Evolutionary conservation across 305 asterid genomes (phyloP).

Genomic region (Fraxinus platypoda): DNA sequence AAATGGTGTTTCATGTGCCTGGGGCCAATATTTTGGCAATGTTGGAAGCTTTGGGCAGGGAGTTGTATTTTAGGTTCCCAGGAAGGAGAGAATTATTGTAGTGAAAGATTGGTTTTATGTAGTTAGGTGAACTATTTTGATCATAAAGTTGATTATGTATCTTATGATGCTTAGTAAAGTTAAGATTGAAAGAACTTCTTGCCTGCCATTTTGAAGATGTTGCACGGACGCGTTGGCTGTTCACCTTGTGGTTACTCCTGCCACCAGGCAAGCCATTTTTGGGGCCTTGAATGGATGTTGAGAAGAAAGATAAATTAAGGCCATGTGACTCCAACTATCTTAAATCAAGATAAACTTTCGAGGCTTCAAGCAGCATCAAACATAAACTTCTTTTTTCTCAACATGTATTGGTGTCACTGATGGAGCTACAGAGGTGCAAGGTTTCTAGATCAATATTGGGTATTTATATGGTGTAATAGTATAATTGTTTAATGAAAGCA

Average conservation of each 20-base stretch:
- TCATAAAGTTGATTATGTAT: not conserved
- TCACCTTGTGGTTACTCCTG: not conserved
- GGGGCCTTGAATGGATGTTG: not conserved
- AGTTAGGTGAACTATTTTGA: not conserved
- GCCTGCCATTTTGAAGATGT: not conserved
- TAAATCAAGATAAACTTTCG: not conserved
- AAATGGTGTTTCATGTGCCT: not conserved
- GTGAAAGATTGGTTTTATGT: not conserved
- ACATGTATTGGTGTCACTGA: not conserved
- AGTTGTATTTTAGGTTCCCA: not conserved
- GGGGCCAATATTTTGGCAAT: not conserved
- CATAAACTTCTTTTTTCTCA: not conserved
- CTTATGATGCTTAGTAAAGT: not conserved
- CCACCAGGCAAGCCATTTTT: not conserved
- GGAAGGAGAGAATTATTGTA: not conserved
- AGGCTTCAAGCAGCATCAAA: not conserved
- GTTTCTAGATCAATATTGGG: not conserved
- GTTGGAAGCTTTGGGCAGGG: not conserved
- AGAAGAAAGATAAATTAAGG: not conserved
- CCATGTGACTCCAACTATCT: not conserved
- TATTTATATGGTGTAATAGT: not conserved
- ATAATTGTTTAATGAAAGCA: not conserved
- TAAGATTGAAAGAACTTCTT: not conserved
- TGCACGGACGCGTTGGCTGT: not conserved
- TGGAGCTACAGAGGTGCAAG: not conserved